Conservation (phyloP, 2,329 filamentous ascomycete genomes). For the Sordariomycetes sp. region DNA sequence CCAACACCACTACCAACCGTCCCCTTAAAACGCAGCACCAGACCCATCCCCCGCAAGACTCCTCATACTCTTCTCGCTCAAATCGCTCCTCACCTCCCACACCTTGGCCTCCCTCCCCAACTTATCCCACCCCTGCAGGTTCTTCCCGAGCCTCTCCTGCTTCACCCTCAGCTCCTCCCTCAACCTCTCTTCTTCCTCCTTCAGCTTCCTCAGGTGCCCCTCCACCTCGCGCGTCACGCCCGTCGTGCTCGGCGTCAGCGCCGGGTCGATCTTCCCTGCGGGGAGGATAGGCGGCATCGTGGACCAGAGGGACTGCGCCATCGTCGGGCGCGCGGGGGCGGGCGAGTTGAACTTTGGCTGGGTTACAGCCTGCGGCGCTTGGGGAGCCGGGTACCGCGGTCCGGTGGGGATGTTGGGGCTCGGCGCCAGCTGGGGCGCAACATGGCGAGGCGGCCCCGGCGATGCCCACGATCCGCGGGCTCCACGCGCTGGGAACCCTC, state of each 20-base stretch:
- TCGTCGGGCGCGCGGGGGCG: slow-evolving; percentile 32
- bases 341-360: slow-evolving; percentile 39
- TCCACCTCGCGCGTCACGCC: slow-evolving; percentile 39
- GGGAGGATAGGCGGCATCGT: slow-evolving; percentile 37
- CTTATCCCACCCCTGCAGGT: slow-evolving; percentile 37
- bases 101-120: slow-evolving; percentile 39
- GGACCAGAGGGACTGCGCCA: slow-evolving; percentile 38
- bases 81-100: slow-evolving; percentile 40
- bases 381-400: slow-evolving; percentile 22
- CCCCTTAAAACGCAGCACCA: slow-evolving; percentile 35
- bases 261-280: slow-evolving; percentile 39
- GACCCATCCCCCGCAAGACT: slow-evolving; percentile 42
- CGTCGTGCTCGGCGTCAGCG: slow-evolving; percentile 25
- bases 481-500: slow-evolving; percentile 29
- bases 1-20: background rate
- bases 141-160: slow-evolving; percentile 40
- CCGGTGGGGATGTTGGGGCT: slow-evolving; percentile 33
- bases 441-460: slow-evolving; percentile 12
- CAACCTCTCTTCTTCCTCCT: slow-evolving; percentile 44
- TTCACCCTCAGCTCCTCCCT: slow-evolving; percentile 37
- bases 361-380: slow-evolving; percentile 15
- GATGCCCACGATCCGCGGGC: slow-evolving; percentile 30
- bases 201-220: slow-evolving; percentile 36
- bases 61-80: slow-evolving; percentile 42
- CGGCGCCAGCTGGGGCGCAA: slow-evolving; percentile 11